Conservation (phyloP, 208 protist genomes). For the Blechomonas ayalai region DNA sequence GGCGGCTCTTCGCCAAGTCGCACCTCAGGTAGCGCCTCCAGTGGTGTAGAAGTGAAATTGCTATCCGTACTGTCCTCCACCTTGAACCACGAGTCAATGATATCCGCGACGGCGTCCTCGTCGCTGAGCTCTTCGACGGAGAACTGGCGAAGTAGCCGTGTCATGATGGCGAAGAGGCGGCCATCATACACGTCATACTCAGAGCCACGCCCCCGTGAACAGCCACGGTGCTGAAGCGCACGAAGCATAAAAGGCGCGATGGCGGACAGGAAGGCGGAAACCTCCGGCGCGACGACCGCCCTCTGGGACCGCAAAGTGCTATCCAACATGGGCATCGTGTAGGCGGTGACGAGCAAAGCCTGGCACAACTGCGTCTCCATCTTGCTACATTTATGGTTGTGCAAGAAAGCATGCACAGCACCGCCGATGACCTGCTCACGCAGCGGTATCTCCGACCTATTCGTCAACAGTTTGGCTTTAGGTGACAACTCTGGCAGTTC, state of each 20-base stretch:
- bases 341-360: conserved; percentile 48
- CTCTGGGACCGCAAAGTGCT: conserved; percentile 47
- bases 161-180: conserved; percentile 53
- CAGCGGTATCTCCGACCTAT: conserved; percentile 36
- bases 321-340: conserved; percentile 35
- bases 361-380: conserved; percentile 50
- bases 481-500: conserved; percentile 21
- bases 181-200: conserved; percentile 79
- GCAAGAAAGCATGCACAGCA: conserved; percentile 65
- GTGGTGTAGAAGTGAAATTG: conserved; percentile 19
- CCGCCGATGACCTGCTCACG: conserved; percentile 56
- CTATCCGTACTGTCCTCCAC: conserved; percentile 19
- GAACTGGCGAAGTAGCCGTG: conserved; percentile 29
- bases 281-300: conserved; percentile 12
- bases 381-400: conserved; percentile 10
- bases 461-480: conserved; percentile 22
- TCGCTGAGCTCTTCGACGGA: conserved; percentile 44
- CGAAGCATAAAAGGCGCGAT: conserved; percentile 54
- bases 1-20: conserved; percentile 10
- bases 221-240: conserved; percentile 32
- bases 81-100: conserved; percentile 35
- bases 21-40: conserved; percentile 41
- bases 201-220: conserved; percentile 26
- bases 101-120: conserved; percentile 38
- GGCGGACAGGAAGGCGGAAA: conserved; percentile 42